Conservation (phyloP, 805 yeast species). For the Aciculoconidium aculeatum region DNA sequence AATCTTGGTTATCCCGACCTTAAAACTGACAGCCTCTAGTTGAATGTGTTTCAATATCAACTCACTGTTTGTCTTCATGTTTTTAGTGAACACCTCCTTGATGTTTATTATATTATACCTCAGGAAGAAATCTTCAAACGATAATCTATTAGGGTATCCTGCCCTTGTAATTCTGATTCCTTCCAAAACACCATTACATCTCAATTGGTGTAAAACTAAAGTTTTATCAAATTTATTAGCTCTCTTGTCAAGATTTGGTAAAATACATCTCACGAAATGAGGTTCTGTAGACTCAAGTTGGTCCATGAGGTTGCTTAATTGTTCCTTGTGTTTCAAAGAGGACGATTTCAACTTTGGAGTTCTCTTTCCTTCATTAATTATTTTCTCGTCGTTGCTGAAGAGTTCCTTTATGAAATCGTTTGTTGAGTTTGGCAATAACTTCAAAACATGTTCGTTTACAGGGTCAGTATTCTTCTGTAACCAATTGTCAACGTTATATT, state of each 20-base stretch:
- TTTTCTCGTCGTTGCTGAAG: slow-evolving; percentile 38
- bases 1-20: slow-evolving; percentile 66
- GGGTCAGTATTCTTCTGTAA: slow-evolving; percentile 93
- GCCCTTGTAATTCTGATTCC: slow-evolving; percentile 96
- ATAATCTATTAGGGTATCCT: slow-evolving; percentile 91
- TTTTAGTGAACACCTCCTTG: slow-evolving; percentile 37
- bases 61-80: slow-evolving; percentile 64
- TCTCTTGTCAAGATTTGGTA: slow-evolving; percentile 76
- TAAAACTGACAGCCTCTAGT: slow-evolving; percentile 54
- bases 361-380: slow-evolving; percentile 18
- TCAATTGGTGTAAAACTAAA: slow-evolving; percentile 78
- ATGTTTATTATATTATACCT: slow-evolving; percentile 69
- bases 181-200: slow-evolving; percentile 97
- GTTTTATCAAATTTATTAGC: slow-evolving; percentile 67
- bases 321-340: slow-evolving; percentile 85
- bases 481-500: slow-evolving; percentile 90
- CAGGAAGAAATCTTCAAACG: slow-evolving; percentile 70
- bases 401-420: slow-evolving; percentile 52
- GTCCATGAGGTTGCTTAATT: slow-evolving; percentile 61
- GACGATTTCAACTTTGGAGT: slow-evolving; percentile 47
- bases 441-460: slow-evolving; percentile 66
- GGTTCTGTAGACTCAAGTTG: slow-evolving; percentile 82
- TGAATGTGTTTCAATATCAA: slow-evolving; percentile 56
- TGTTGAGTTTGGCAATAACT: slow-evolving; percentile 51
- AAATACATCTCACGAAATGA: slow-evolving; percentile 92